Conservation (phyloP, 441 rosid genomes). For the Syzygium syzygioides region DNA sequence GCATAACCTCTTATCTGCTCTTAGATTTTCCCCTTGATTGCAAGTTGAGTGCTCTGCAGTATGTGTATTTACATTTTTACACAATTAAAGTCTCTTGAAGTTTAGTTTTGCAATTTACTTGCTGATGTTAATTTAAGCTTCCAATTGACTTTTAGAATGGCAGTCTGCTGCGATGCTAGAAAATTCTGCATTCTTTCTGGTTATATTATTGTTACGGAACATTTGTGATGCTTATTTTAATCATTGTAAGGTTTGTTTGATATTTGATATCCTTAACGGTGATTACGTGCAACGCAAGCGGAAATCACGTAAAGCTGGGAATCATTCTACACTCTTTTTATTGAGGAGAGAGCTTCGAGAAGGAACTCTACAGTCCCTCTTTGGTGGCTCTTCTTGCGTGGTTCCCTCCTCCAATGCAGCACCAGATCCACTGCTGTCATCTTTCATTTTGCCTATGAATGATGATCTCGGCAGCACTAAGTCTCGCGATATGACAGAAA, state of each 20-base stretch:
- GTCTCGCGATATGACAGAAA: constrained; percentile 24
- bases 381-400: constrained; percentile 44
- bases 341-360: constrained; percentile 66
- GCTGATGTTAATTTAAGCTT: neutral
- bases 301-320: constrained; percentile 62
- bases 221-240: neutral
- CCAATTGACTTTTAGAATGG: neutral
- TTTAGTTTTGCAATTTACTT: neutral
- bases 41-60: neutral
- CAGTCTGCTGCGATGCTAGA: neutral
- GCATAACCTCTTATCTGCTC: neutral
- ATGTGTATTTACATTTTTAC: neutral
- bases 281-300: constrained; percentile 69
- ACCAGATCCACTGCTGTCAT: constrained; percentile 67
- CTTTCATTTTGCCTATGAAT: constrained; percentile 44
- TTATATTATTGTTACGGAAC: neutral
- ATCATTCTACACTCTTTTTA: constrained; percentile 46
- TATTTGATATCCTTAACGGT: constrained; percentile 44
- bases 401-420: constrained; percentile 46
- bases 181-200: neutral
- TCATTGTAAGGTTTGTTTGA: neutral
- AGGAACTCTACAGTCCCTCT: constrained; percentile 56
- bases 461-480: constrained; percentile 29
- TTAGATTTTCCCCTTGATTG: neutral
- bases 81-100: neutral